phyloP scores from a whole-genome alignment of 202 grass and related monocot species.

The Carex sylvatica region DNA sequence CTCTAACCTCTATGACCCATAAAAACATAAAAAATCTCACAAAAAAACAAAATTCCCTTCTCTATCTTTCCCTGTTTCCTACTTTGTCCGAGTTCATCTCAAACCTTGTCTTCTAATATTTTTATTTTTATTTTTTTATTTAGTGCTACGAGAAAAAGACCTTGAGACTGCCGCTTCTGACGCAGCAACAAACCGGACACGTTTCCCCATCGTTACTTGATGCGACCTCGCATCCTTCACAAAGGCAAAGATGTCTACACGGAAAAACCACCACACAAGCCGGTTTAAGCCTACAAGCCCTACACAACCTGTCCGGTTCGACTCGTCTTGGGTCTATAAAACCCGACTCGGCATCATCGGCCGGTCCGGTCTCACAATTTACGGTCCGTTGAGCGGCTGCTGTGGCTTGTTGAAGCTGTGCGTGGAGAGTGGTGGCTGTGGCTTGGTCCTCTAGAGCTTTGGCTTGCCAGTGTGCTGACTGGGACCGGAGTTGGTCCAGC shows the following conservation, averaged over 20 bases:
- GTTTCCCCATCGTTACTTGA: slow-evolving; percentile 24
- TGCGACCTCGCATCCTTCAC: slow-evolving; percentile 49
- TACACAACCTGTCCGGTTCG: slow-evolving; percentile 41
- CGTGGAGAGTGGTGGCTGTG: slow-evolving; percentile 57
- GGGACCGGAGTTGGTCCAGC: slow-evolving; percentile 48
- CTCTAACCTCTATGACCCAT: background rate
- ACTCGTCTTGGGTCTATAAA: slow-evolving; percentile 52
- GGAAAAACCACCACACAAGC: slow-evolving; percentile 68
- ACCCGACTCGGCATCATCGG: slow-evolving; percentile 71
- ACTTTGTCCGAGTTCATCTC: background rate
- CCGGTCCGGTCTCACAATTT: slow-evolving; percentile 28
- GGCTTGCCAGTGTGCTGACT: slow-evolving; percentile 73
- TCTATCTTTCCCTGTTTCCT: slow-evolving; percentile 5
- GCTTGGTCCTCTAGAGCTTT: slow-evolving; percentile 76
- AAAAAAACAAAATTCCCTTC: slow-evolving; percentile 2
- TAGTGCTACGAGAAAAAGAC: slow-evolving; percentile 51
- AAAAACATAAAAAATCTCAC: slow-evolving; percentile 1
- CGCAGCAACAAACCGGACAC: slow-evolving; percentile 72
- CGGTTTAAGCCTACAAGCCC: slow-evolving; percentile 31
- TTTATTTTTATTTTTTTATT: background rate
- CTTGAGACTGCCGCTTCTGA: slow-evolving; percentile 68
- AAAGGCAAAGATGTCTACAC: slow-evolving; percentile 63
- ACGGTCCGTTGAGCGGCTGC: slow-evolving; percentile 22
- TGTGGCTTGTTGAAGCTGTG: slow-evolving; percentile 75
- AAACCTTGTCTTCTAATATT: background rate